phyloP scores from a whole-genome alignment of 257 asterid genomes.

The Petrea volubilis region DNA sequence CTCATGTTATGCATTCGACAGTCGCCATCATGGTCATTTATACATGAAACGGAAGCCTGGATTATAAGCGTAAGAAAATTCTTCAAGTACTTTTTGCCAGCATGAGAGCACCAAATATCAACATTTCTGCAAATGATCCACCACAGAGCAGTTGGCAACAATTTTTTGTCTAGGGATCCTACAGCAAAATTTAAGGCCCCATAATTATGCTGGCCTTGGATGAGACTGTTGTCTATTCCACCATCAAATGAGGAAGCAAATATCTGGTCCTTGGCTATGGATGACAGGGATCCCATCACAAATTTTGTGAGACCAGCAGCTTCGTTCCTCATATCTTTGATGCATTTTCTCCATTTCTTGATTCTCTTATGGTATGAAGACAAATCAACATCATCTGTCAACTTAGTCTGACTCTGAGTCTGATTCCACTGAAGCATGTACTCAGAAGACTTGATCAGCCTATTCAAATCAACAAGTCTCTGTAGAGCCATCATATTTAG shows the following conservation, averaged over 20 bases:
- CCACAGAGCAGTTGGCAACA: conserved; percentile 61
- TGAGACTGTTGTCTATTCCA: conserved; percentile 30
- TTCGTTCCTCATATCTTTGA: conserved; percentile 57
- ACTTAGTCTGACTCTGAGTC: conserved; percentile 31
- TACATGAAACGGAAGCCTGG: conserved; percentile 44
- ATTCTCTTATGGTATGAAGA: conserved; percentile 45
- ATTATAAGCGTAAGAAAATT: conserved; percentile 55
- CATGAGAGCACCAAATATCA: conserved; percentile 82
- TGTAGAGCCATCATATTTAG: conserved; percentile 72
- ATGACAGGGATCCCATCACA: conserved; percentile 49
- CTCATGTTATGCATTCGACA: conserved; percentile 22
- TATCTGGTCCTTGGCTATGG: conserved; percentile 41
- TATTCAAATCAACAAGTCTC: conserved; percentile 76
- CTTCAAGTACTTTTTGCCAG: conserved; percentile 71
- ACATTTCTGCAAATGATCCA: conserved; percentile 58
- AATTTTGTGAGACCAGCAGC: conserved; percentile 61
- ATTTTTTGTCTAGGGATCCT: conserved; percentile 59
- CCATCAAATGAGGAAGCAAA: conserved; percentile 28
- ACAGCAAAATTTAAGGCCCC: conserved; percentile 39
- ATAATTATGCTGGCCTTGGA: conserved; percentile 35
- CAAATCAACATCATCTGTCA: conserved; percentile 43
- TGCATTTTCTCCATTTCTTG: conserved; percentile 51
- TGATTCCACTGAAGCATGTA: conserved; percentile 64
- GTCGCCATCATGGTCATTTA: conserved; percentile 25
- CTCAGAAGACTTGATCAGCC: conserved; percentile 59